Base-by-base conservation (phyloP, 192 early-diverging fungal species). In the Rhizoclosmatium globosum region DNA sequence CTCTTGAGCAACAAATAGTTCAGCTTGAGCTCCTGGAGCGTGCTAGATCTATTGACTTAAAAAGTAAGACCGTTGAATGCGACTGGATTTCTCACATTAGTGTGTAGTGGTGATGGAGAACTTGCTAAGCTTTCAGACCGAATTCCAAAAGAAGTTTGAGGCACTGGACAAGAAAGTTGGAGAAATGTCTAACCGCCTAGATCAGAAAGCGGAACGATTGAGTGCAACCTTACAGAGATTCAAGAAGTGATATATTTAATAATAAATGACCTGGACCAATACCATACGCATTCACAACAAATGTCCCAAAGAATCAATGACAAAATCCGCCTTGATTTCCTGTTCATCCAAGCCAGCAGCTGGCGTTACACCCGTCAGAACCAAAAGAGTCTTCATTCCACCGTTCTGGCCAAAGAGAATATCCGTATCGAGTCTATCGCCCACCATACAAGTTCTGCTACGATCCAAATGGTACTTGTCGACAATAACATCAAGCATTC, bases 381-480 rank as follows among this genome's bases (percentile, higher is more conserved):
- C 97, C 67, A 95, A 89, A 71, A 99, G 83, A 0, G 98, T 99
- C 61, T 86, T 89, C 44, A 96, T 81, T n/a, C 92, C 92, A 74
- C 96, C 96, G 21, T 89, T 79, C 64, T 92, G 91, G 46, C 98
- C 98, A 85, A 99, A 99, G 44, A 89, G 89, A 77, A 99, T 96
- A 83, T 99, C 98, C 2, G 98, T 99, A 82, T 97, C 94, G 48
- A 99, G 85, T 41, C 96, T 83, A 57, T 99, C 98, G 39, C 98
- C 98, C 56, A 99, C 92, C 98, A 99, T 99, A 84, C 94, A 96
- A 3, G 96, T 96, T 59, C 92, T 85, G 11, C 82, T 64, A 0
- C 89, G 91, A 71, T 98, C 93, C 3, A 98, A 87, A 62, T 92
- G 87, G 78, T 87, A 95, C 88, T 93, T 93, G 47, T 92, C 85